A percentile compares a stretch with the other conserved stretches of the same genome.
Evolutionary conservation across 2,329 filamentous ascomycete species (phyloP).

Genomic region (Epichloe sylvatica): DNA sequence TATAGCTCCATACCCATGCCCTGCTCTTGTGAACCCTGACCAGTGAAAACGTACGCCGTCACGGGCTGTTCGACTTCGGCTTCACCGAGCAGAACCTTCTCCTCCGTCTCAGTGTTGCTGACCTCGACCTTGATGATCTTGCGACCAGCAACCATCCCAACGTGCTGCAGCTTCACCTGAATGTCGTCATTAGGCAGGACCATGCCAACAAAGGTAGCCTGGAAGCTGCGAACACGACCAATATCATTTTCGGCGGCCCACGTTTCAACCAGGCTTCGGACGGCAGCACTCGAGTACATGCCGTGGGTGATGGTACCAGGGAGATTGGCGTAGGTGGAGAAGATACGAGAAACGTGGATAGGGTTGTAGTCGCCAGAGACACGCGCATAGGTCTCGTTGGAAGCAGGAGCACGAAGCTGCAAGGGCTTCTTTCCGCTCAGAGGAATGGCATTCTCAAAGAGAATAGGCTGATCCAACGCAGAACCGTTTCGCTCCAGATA

Average conservation of each 20-base stretch:
- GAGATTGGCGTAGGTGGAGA: slow-evolving; percentile 87
- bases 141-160: slow-evolving; percentile 93
- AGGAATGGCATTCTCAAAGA: slow-evolving; percentile 95
- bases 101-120: slow-evolving; percentile 87
- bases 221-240: slow-evolving; percentile 92
- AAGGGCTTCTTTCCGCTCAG: slow-evolving; percentile 85
- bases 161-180: slow-evolving; percentile 86
- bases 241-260: slow-evolving; percentile 99
- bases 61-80: slow-evolving; percentile 96
- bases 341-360: slow-evolving; percentile 94
- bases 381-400: slow-evolving; percentile 94
- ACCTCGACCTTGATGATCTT: slow-evolving; percentile 99
- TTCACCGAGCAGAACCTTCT: slow-evolving; percentile 89
- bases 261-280: slow-evolving; percentile 90
- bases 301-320: slow-evolving; percentile 97
- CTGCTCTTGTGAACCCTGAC: slow-evolving; percentile 95
- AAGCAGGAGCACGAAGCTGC: slow-evolving; percentile 77
- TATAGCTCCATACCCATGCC: slow-evolving; percentile 99
- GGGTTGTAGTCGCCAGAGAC: slow-evolving; percentile 98
- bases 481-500: slow-evolving; percentile 86
- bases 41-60: slow-evolving; percentile 94
- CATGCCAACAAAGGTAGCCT: slow-evolving; percentile 95
- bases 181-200: slow-evolving; percentile 93
- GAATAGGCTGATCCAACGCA: slow-evolving; percentile 86
- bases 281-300: slow-evolving; percentile 97